Percentiles rank a stretch among this genome's conserved stretches.
phyloP scores from a whole-genome alignment of 331 rosid genomes.

The Pyracantha coccinea region DNA sequence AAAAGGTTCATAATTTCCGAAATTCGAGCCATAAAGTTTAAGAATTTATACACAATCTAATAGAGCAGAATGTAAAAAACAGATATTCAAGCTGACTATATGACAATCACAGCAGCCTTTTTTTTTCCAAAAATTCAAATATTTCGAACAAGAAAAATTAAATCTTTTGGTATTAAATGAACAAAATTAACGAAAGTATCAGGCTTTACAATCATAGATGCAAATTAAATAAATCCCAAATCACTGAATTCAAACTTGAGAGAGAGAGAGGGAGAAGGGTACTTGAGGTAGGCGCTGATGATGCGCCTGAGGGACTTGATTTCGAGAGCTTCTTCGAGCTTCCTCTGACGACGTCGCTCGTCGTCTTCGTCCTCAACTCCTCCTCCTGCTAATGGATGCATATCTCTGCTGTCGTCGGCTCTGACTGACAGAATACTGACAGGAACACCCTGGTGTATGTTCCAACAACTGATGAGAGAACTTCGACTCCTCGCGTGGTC shows the following conservation, averaged over 20 bases:
- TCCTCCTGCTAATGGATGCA: background rate
- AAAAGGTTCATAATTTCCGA: too few relatives aligned
- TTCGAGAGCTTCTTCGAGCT: slow-evolving; percentile 90
- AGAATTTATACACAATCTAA: background rate
- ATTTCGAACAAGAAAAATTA: too few relatives aligned
- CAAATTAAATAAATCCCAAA: background rate
- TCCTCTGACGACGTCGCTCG: slow-evolving; percentile 48
- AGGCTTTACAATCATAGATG: background rate
- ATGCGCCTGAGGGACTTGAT: slow-evolving; percentile 84
- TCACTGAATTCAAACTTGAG: background rate
- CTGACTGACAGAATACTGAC: background rate
- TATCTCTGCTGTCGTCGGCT: background rate
- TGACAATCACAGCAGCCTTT: background rate
- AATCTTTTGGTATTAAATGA: background rate
- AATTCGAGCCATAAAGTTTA: background rate
- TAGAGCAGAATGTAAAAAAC: background rate
- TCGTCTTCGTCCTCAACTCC: slow-evolving; percentile 22
- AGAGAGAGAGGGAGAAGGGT: slow-evolving; percentile 1
- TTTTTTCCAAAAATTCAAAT: background rate
- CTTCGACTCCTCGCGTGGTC: background rate
- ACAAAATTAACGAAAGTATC: background rate
- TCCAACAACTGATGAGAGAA: background rate
- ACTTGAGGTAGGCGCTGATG: slow-evolving; percentile 89
- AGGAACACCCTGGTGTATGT: too few relatives aligned
- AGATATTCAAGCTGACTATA: background rate